Evolutionary conservation across 345 rosid species (phyloP).

Genomic region (Populus tremula): DNA sequence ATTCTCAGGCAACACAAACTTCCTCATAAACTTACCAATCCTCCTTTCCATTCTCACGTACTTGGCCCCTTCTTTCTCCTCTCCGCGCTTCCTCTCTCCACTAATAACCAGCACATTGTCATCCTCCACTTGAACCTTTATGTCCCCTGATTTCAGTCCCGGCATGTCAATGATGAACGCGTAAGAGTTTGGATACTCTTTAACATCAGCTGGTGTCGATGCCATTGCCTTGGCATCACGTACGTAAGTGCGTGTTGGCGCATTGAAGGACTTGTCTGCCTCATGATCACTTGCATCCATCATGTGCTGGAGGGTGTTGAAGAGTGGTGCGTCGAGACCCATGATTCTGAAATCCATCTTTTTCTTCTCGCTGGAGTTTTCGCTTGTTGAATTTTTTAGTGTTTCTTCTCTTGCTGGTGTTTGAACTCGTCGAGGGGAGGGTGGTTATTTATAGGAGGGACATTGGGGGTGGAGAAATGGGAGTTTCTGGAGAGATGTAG

Average conservation of each 20-base stretch:
- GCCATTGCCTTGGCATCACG: constrained; percentile 86
- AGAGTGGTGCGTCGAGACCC: constrained; percentile 39
- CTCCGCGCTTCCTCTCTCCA: constrained; percentile 59
- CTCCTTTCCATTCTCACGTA: constrained; percentile 81
- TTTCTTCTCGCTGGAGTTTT: no score
- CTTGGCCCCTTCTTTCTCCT: constrained; percentile 55
- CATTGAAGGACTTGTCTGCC: constrained; percentile 32
- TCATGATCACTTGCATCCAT: constrained; percentile 40
- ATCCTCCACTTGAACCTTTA: constrained; percentile 75
- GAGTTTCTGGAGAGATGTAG: constrained; percentile 6
- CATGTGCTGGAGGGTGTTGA: constrained; percentile 53
- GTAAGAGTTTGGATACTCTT: constrained; percentile 49
- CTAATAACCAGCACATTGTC: constrained; percentile 63
- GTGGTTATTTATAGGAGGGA: constrained; percentile 3
- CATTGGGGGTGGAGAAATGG: no score
- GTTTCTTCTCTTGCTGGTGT: no score
- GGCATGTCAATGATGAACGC: constrained; percentile 79
- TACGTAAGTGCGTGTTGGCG: constrained; percentile 51
- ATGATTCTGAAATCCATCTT: constrained; percentile 47
- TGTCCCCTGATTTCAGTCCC: constrained; percentile 59
- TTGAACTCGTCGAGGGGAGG: rapidly evolving
- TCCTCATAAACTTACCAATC: constrained; percentile 73
- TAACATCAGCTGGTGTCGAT: constrained; percentile 73
- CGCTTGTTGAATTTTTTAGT: no score
- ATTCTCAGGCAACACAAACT: constrained; percentile 65